Evolutionary conservation across 2,329 filamentous ascomycete species (phyloP).

Genomic region (Furcasterigmium furcatum): DNA sequence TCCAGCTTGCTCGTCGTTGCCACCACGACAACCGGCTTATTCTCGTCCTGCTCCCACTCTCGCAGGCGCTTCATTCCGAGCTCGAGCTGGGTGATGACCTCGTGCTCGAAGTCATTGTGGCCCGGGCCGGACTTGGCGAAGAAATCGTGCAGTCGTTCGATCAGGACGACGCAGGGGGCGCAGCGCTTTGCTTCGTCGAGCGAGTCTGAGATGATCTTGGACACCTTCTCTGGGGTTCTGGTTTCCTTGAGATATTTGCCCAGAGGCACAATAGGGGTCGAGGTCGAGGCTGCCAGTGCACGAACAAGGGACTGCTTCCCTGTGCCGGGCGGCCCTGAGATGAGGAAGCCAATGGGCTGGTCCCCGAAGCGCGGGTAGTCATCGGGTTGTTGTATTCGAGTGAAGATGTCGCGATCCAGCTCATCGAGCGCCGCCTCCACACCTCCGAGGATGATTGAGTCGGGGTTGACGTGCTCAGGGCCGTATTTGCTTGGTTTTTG

Average conservation of each 20-base stretch:
- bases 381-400: constrained; percentile 4
- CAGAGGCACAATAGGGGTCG: constrained; percentile 67
- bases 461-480: constrained; percentile 9
- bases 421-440: constrained; percentile 2
- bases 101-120: constrained; percentile 84
- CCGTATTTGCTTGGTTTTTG: constrained; percentile 11
- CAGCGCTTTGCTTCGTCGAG: constrained; percentile 77
- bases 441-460: constrained; percentile 10
- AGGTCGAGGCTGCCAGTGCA: constrained; percentile 68
- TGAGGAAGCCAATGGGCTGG: constrained; percentile 62
- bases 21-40: constrained; percentile 80
- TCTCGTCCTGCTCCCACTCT: constrained; percentile 59
- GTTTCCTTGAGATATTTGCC: constrained; percentile 28
- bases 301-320: constrained; percentile 78
- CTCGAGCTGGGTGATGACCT: constrained; percentile 79
- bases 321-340: constrained; percentile 77
- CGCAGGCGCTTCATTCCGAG: constrained; percentile 83
- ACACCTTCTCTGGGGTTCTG: constrained; percentile 27
- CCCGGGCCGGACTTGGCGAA: constrained; percentile 84
- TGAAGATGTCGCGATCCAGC: constrained; percentile 7
- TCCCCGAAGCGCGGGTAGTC: constrained; percentile 6
- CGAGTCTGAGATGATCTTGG: constrained; percentile 33
- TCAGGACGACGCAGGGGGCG: constrained; percentile 86
- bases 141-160: constrained; percentile 81
- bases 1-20: constrained; percentile 89